Base-by-base conservation (phyloP, 345 rosid species). In the Xanthoceras sorbifolium region DNA sequence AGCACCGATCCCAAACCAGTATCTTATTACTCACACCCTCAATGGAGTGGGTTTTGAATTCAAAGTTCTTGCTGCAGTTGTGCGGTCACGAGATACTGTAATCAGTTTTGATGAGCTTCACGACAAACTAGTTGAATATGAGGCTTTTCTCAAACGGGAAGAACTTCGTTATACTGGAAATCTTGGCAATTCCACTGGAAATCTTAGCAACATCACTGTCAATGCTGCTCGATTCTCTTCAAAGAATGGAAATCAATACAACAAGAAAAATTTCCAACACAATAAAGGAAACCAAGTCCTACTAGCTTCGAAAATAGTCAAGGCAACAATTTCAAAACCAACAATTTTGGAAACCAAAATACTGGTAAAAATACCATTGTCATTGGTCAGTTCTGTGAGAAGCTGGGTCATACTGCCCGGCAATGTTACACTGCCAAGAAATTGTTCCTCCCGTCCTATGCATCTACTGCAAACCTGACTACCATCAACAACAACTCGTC, bases 141-240 rank as follows among this genome's bases (percentile, higher is more conserved):
- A 78, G 38, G 9, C 34, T 26, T 77, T 6, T 6, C 60, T 77
- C 7, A 68, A 67, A 54, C 26, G 57, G 23, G 54, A 67, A 59
- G 60, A 67, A 6, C 12, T 8, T 14, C 46, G 44, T 22, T 5
- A 25, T 2, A 32, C 8, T 3, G 26, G 44, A 66, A 34, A 1
- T 40, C 6, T 36, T 36, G 40, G 40, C 4, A 36, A 36, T 36
- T 3, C 4, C 4, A 36, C 1, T n/a, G 6, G 6, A 3, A 3
- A 36, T 36, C 54, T 18, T 40, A n/a, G 8, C 8, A 36, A 36
- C 50, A 44, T 44, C 3, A 44, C 14, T 18, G 8, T 11, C 2
- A 9, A 32, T 18, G 1, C 6, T 5, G 31, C 42, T 28, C 11
- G 42, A 9, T 4, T 25, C 23, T 34, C 2, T 25, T 0, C 29